Conservation (phyloP, 257 asterid genomes). For the Primulina tabacum region DNA sequence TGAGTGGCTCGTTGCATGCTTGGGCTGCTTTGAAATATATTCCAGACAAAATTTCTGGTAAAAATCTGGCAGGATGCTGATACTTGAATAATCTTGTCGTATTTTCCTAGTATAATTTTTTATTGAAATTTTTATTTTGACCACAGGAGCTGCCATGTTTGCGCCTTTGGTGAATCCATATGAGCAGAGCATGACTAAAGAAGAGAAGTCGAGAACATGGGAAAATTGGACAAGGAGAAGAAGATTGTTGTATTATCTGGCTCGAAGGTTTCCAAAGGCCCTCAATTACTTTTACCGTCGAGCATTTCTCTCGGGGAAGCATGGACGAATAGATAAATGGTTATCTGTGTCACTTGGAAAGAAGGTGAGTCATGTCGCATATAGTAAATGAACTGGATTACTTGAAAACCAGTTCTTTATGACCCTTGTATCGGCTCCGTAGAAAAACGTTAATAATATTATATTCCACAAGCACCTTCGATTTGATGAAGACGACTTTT, state of each 20-base stretch:
- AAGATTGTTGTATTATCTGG: slow-evolving; percentile 51
- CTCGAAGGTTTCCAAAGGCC: slow-evolving; percentile 66
- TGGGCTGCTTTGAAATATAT: slow-evolving; percentile 86
- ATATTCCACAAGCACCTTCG: too few relatives aligned
- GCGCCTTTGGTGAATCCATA: slow-evolving; percentile 80
- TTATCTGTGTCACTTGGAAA: slow-evolving; percentile 58
- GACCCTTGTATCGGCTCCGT: too few relatives aligned
- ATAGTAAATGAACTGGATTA: neutral
- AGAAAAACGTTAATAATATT: too few relatives aligned
- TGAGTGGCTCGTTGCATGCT: slow-evolving; percentile 74
- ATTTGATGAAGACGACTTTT: too few relatives aligned
- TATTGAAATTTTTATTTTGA: neutral
- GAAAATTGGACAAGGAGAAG: slow-evolving; percentile 60
- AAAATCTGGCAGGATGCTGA: neutral
- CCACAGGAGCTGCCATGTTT: slow-evolving; percentile 75
- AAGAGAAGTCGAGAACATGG: slow-evolving; percentile 69
- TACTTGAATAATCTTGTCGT: neutral
- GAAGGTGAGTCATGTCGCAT: slow-evolving; percentile 39
- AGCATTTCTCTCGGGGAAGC: slow-evolving; percentile 77
- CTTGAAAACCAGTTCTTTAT: neutral
- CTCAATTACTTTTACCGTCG: slow-evolving; percentile 55
- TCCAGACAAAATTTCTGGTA: slow-evolving; percentile 72
- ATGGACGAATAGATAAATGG: slow-evolving; percentile 68
- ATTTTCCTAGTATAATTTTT: neutral
- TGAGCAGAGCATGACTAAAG: slow-evolving; percentile 71